phyloP scores from a whole-genome alignment of 2,329 filamentous ascomycete species.

The Seiridium unicorne region DNA sequence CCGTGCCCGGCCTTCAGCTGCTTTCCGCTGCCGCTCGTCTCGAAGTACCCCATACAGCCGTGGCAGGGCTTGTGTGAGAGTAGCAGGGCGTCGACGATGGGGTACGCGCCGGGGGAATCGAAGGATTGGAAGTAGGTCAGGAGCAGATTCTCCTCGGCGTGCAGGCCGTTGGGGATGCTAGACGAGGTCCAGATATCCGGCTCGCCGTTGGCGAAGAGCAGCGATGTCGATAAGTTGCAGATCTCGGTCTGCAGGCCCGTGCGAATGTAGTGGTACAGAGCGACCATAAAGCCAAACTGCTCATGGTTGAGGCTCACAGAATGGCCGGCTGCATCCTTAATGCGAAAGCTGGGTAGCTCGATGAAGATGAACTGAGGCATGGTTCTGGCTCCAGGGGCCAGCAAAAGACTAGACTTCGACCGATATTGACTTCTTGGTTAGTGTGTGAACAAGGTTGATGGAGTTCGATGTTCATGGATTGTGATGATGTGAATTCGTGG shows the following conservation, averaged over 20 bases:
- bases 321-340: conserved; percentile 23
- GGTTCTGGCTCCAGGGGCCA: background rate
- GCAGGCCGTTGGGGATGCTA: conserved; percentile 11
- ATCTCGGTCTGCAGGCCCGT: conserved; percentile 19
- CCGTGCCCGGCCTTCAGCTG: conserved; percentile 19
- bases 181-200: conserved; percentile 25
- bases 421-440: no score
- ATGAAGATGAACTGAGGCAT: conserved; percentile 29
- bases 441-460: no score
- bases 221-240: conserved; percentile 21
- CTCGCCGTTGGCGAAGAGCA: conserved; percentile 27
- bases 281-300: conserved; percentile 20
- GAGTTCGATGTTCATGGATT: no score
- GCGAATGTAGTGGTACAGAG: conserved; percentile 24
- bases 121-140: conserved; percentile 26
- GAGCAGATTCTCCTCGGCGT: conserved; percentile 29
- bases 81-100: conserved; percentile 27
- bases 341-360: conserved; percentile 27
- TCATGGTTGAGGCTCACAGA: conserved; percentile 17
- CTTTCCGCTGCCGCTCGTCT: conserved; percentile 22
- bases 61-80: conserved; percentile 24
- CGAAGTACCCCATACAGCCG: conserved; percentile 26
- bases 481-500: no score
- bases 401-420: no score
- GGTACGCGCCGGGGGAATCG: conserved; percentile 27